Evolutionary conservation across 495 filamentous ascomycete genomes (phyloP).

Genomic region (Tirmania nivea): DNA sequence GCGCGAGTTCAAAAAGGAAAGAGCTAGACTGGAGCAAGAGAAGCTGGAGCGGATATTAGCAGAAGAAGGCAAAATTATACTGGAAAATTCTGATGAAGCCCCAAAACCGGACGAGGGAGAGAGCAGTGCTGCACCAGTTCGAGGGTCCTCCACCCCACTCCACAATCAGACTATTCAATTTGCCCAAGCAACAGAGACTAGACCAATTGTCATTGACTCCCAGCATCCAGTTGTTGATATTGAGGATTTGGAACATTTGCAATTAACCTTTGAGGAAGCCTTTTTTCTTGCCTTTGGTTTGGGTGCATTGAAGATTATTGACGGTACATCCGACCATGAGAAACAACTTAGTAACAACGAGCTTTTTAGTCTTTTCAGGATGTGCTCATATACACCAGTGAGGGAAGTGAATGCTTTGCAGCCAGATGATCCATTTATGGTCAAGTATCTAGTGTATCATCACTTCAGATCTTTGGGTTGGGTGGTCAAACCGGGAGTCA

Average conservation of each 20-base stretch:
- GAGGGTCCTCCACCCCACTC: neutral
- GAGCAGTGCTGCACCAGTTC: neutral
- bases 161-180: neutral
- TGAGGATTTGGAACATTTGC: constrained; percentile 69
- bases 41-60: constrained; percentile 49
- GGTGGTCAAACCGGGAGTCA: constrained; percentile 83
- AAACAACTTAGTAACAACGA: constrained; percentile 27
- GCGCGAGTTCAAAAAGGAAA: constrained; percentile 63
- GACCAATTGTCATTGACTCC: neutral
- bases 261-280: constrained; percentile 71
- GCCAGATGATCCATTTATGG: constrained; percentile 63
- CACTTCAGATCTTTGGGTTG: constrained; percentile 93
- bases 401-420: constrained; percentile 21
- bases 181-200: constrained; percentile 1
- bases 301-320: constrained; percentile 47
- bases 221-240: constrained; percentile 22
- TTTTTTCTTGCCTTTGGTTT: constrained; percentile 77
- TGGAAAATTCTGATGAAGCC: constrained; percentile 24
- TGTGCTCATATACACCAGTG: constrained; percentile 44
- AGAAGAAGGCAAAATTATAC: constrained; percentile 24
- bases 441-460: constrained; percentile 78
- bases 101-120: constrained; percentile 11
- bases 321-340: constrained; percentile 26
- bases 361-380: constrained; percentile 43
- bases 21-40: constrained; percentile 65